Conservation (phyloP, 1,284 basidiomycete species). For the Irpex rosettiformis region DNA sequence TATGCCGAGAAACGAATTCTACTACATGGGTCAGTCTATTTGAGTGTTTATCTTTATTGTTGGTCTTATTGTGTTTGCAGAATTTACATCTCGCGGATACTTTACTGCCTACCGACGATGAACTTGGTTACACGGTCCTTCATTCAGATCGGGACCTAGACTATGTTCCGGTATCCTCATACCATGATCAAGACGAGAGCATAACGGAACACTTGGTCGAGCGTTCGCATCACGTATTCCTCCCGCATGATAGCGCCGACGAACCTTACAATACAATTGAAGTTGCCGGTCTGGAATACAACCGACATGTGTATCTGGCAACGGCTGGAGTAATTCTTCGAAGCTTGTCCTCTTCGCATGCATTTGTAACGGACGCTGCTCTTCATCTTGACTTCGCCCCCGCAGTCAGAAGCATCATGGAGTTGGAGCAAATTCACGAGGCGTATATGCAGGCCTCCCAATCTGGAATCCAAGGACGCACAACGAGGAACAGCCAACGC, state of each 20-base stretch:
- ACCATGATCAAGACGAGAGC: constrained; percentile 42
- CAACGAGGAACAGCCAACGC: constrained; percentile 58
- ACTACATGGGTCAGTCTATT: neutral
- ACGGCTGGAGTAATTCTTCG: neutral
- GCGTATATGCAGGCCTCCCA: no score
- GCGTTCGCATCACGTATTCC: constrained; percentile 39
- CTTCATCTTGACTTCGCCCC: constrained; percentile 72
- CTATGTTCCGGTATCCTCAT: constrained; percentile 20
- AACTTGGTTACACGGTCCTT: constrained; percentile 50
- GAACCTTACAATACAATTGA: constrained; percentile 3
- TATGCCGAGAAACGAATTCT: neutral
- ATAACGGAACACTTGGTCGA: constrained; percentile 43
- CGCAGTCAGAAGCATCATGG: constrained; percentile 65
- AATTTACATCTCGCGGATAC: constrained; percentile 4
- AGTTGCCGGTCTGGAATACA: neutral
- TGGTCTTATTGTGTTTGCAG: neutral
- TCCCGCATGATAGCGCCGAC: neutral
- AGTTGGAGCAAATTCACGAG: constrained; percentile 53
- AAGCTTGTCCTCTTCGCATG: constrained; percentile 16
- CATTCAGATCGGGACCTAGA: constrained; percentile 28
- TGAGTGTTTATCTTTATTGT: neutral
- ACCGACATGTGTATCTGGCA: neutral
- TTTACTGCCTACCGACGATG: constrained; percentile 44
- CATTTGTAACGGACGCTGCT: constrained; percentile 32
- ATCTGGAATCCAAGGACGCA: constrained; percentile 27